A percentile compares a stretch with the other conserved stretches of the same genome.
Conservation (phyloP, 495 filamentous ascomycete genomes). For the Hypoxylon fuscum region DNA sequence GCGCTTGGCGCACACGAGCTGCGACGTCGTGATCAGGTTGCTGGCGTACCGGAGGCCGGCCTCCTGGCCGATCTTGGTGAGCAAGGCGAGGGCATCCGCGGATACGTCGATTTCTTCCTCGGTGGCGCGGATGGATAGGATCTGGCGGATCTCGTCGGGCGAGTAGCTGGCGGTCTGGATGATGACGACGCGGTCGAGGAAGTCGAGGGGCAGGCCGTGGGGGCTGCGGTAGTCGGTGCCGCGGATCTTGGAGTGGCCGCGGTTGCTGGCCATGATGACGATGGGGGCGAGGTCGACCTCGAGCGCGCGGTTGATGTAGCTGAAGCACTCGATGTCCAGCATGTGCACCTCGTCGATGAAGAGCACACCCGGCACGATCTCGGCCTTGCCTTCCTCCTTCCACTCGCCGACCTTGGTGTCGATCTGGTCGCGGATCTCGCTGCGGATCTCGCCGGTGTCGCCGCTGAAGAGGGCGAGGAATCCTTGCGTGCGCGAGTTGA, state of each 20-base stretch:
- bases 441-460: slow-evolving; percentile 97
- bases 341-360: slow-evolving; percentile 99
- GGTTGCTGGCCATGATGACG: slow-evolving; percentile 99
- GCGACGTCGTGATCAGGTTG: slow-evolving; percentile 93
- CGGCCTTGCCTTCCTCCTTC: slow-evolving; percentile 98
- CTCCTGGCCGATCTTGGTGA: slow-evolving; percentile 95
- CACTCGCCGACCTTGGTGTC: slow-evolving; percentile 98
- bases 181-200: slow-evolving; percentile 95
- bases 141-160: slow-evolving; percentile 86
- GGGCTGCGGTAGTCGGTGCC: slow-evolving; percentile 92
- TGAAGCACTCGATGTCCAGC: slow-evolving; percentile 99
- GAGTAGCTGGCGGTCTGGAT: slow-evolving; percentile 93
- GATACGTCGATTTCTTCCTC: slow-evolving; percentile 95
- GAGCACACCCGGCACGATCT: slow-evolving; percentile 95
- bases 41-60: slow-evolving; percentile 91
- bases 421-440: slow-evolving; percentile 97
- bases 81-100: slow-evolving; percentile 84
- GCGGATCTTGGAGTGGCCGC: slow-evolving; percentile 88
- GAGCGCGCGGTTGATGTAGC: slow-evolving; percentile 95
- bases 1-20: slow-evolving; percentile 81
- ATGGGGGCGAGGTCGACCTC: slow-evolving; percentile 95
- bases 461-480: slow-evolving; percentile 96
- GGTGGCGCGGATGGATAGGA: slow-evolving; percentile 87
- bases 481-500: slow-evolving; percentile 96
- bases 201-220: slow-evolving; percentile 93